Evolutionary conservation across 202 grass and related monocot genomes (phyloP).

Genomic region (Thinopyrum obtusiflorum): DNA sequence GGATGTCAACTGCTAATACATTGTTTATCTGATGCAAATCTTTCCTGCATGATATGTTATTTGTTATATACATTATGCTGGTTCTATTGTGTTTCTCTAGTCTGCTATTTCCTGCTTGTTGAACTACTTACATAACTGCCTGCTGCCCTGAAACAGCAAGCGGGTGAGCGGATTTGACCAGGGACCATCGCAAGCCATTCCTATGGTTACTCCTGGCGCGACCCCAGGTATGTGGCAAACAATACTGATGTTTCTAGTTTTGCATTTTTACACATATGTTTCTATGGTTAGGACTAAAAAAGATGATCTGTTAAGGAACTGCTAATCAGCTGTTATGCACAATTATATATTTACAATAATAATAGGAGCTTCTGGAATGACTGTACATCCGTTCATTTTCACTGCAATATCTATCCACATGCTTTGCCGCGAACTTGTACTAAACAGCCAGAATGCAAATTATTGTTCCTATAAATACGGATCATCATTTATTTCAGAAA

Average conservation of each 20-base stretch:
- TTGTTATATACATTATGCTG: neutral
- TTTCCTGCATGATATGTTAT: slow-evolving; percentile 12
- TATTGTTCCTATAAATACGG: neutral
- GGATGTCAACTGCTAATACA: neutral
- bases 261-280: slow-evolving; percentile 6
- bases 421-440: neutral
- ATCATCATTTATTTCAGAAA: neutral
- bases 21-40: neutral
- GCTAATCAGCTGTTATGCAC: slow-evolving; percentile 6
- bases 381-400: neutral
- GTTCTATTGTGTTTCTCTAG: neutral
- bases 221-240: slow-evolving; percentile 37
- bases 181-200: slow-evolving; percentile 48
- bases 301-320: slow-evolving; percentile 9
- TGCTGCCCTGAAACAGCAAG: slow-evolving; percentile 56
- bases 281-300: neutral
- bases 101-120: slow-evolving; percentile 1
- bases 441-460: neutral
- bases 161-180: slow-evolving; percentile 92
- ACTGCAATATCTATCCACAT: neutral
- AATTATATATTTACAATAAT: neutral
- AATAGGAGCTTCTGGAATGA: neutral
- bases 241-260: slow-evolving; percentile 33
- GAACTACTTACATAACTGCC: slow-evolving; percentile 28
- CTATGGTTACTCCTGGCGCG: slow-evolving; percentile 45